phyloP scores from a whole-genome alignment of 805 yeast species.

The Priceomyces carsonii region DNA sequence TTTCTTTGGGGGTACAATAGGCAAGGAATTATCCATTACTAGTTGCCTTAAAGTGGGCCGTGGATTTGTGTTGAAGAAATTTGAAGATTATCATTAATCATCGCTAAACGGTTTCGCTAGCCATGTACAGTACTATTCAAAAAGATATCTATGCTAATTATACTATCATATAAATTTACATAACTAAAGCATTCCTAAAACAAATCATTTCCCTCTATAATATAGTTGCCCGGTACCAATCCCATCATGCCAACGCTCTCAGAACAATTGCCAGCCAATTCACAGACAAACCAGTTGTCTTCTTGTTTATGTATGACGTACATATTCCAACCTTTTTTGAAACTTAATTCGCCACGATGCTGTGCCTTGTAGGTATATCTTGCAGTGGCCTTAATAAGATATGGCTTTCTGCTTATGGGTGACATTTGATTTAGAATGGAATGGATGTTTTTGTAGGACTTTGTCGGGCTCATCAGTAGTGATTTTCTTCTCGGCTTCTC shows the following conservation, averaged over 20 bases:
- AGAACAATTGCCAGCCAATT: constrained; percentile 36
- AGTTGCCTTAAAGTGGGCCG: no score
- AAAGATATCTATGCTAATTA: neutral
- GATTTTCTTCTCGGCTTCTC: constrained; percentile 18
- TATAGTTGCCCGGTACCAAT: constrained; percentile 44
- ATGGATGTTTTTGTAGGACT: constrained; percentile 33
- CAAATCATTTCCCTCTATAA: constrained; percentile 32
- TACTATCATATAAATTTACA: neutral
- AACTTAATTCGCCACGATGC: constrained; percentile 40
- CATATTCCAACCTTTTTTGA: constrained; percentile 44
- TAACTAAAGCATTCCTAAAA: constrained; percentile 8
- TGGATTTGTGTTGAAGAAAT: no score
- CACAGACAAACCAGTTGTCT: constrained; percentile 47
- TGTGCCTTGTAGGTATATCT: constrained; percentile 41
- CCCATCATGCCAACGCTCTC: constrained; percentile 36
- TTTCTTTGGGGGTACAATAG: no score
- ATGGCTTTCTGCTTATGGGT: constrained; percentile 31
- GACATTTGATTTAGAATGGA: constrained; percentile 28
- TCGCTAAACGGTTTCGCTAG: no score
- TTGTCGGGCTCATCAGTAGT: constrained; percentile 33
- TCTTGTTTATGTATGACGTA: constrained; percentile 44
- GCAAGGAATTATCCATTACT: no score
- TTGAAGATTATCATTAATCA: no score
- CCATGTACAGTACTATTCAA: no score
- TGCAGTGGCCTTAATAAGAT: constrained; percentile 37